Percentiles rank a stretch among this genome's conserved stretches.
These are phyloP conservation scores for Boletus sp. DNA, from an alignment of 768 basidiomycete genomes.

Conservation along the genomic window DNA sequence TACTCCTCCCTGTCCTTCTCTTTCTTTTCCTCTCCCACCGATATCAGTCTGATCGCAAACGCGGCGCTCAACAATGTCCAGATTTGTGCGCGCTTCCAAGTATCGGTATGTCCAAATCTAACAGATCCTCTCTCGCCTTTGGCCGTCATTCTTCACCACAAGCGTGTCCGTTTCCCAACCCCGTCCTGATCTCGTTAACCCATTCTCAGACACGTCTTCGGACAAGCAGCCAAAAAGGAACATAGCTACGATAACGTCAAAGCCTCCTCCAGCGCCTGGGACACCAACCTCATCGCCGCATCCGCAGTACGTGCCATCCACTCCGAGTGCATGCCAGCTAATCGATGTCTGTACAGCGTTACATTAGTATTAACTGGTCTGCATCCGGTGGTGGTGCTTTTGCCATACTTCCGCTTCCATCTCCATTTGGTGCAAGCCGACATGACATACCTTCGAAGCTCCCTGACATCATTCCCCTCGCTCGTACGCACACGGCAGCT, in stretches of 20 bases:
- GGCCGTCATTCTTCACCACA: neutral
- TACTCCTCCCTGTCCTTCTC: neutral
- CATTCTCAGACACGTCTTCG: constrained; percentile 78
- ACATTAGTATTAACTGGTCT: constrained; percentile 94
- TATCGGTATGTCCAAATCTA: constrained; percentile 57
- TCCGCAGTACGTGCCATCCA: constrained; percentile 52
- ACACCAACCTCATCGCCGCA: constrained; percentile 88
- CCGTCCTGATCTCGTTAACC: neutral
- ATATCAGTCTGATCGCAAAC: neutral
- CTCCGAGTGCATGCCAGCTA: neutral
- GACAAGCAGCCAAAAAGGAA: constrained; percentile 83
- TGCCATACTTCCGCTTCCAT: constrained; percentile 85
- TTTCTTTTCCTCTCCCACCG: neutral
- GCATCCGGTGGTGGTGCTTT: constrained; percentile 92
- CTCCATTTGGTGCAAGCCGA: constrained; percentile 54
- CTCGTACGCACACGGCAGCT: constrained; percentile 77
- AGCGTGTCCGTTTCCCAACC: neutral
- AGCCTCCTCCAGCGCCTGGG: constrained; percentile 89
- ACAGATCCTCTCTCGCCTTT: neutral
- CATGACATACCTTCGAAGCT: constrained; percentile 68
- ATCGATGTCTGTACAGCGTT: constrained; percentile 47
- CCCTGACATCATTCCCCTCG: constrained; percentile 89
- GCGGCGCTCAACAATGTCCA: constrained; percentile 54
- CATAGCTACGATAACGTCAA: constrained; percentile 79
- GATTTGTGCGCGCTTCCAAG: constrained; percentile 83